Base-by-base conservation (phyloP, 1,284 basidiomycete species). In the Trametes versicolor region DNA sequence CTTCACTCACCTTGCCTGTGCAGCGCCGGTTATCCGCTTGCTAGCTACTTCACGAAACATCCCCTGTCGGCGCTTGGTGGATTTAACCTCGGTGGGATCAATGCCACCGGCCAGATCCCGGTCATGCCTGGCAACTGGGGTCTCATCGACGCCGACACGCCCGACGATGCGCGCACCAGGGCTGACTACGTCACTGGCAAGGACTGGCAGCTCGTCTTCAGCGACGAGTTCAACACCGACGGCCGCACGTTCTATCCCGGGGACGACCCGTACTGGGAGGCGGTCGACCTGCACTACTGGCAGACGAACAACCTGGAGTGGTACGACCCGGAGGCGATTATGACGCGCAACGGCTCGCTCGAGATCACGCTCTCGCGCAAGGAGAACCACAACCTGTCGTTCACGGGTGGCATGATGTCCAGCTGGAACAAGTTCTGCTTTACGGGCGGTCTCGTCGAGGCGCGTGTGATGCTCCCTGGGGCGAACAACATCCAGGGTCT, bases 391-490 rank as follows among this genome's bases (percentile, higher is more conserved):
- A 87, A 85, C 60, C 82, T 98, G 66, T 79, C 93, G 71, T 97
- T 91, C 75, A 83, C 89, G 67, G 87, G 92, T 29, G 92, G 88
- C 0, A 82, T 90, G 82, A 79, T 94, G 73, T 81, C 88, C 29
- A 85, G 85, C 12, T 95, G 94, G 94, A 96, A 96, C 77, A 95
- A 98, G 77, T 93, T 98, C 73, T 98, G 97, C 79, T 98, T 98
- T 80, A 96, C 93, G 0, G 94, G 95, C 39, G 94, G 94, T 25
- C 80, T 94, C 63, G 79, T 95, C 52, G 86, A 91, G 72, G 84
- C 86, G 5, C 83, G 85, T 7, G 88, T 96, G n/a, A 86, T 85
- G n/a, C 80, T 98, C 9, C 97, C 97, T 0, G 97, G 97, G 0
- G 79, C 79, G 19, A 88, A 85, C 72, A 83, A 83, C 61, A 67